These are phyloP conservation scores for Rhizophora apiculata DNA, from an alignment of 345 rosid species.

Conservation along the genomic window DNA sequence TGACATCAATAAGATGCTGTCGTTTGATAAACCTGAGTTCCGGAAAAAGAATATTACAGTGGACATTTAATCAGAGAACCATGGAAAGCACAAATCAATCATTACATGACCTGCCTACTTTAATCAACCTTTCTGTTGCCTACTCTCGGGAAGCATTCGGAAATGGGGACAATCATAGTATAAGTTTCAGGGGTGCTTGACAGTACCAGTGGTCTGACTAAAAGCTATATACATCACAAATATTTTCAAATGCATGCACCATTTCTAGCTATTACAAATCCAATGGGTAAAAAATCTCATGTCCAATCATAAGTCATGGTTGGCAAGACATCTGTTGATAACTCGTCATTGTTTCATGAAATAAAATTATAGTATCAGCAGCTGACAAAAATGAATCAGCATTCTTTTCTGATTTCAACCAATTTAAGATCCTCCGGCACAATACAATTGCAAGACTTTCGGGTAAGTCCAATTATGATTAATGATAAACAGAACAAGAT, in stretches of 20 bases:
- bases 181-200: no score
- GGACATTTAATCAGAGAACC: not conserved
- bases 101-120: not conserved
- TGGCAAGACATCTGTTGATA: not conserved
- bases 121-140: not conserved
- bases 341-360: not conserved
- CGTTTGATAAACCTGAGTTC: conserved; percentile 51
- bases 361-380: not conserved
- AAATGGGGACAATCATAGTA: not conserved
- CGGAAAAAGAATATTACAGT: not conserved
- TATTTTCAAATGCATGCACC: not conserved
- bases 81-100: not conserved
- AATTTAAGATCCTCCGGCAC: not conserved
- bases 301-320: not conserved
- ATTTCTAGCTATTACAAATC: not conserved
- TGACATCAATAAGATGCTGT: conserved; percentile 75
- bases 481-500: not conserved
- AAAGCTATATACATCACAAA: not conserved
- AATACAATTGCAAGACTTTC: not conserved
- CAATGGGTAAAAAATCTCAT: not conserved
- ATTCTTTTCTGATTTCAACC: no score
- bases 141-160: not conserved
- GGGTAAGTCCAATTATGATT: not conserved
- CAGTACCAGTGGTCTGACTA: no score
- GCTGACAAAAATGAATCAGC: no score